Percentiles rank a stretch among this genome's conserved stretches.
These are phyloP conservation scores for Candida endomychidarum DNA, from an alignment of 805 yeast genomes.

Conservation along the genomic window DNA sequence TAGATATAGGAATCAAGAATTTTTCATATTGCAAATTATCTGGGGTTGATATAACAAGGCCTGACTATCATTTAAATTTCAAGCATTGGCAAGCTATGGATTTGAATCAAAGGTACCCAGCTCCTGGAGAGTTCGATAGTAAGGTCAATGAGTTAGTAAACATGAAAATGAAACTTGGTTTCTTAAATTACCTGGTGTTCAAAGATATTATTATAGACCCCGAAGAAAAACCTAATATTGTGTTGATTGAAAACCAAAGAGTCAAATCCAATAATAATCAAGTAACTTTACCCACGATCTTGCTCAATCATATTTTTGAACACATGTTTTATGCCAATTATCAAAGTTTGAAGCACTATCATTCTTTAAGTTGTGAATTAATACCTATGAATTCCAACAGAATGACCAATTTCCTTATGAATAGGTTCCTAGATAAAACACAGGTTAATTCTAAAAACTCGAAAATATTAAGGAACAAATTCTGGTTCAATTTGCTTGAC, in stretches of 20 bases:
- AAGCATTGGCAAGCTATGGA: conserved; percentile 18
- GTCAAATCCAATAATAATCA: conserved; percentile 34
- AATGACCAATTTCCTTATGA: conserved; percentile 41
- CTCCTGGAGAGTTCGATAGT: conserved; percentile 4
- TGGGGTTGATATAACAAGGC: background rate
- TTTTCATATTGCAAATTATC: conserved; percentile 35
- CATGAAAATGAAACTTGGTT: conserved; percentile 9
- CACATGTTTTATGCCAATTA: conserved; percentile 34
- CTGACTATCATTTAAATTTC: conserved; percentile 10
- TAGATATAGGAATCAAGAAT: conserved; percentile 44
- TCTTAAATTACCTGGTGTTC: conserved; percentile 18
- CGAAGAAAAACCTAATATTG: conserved; percentile 15
- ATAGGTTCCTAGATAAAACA: conserved; percentile 28
- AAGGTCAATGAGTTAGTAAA: conserved; percentile 9
- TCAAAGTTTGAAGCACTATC: conserved; percentile 17
- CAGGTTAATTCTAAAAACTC: conserved; percentile 14
- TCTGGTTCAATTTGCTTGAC: conserved; percentile 4
- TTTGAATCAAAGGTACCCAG: conserved; percentile 11
- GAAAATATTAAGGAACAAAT: conserved; percentile 10
- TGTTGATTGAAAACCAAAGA: conserved; percentile 40
- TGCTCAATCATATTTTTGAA: conserved; percentile 39
- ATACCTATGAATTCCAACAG: conserved; percentile 35
- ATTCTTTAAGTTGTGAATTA: conserved; percentile 20
- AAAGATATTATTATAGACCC: conserved; percentile 19
- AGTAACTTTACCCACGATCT: conserved; percentile 39